These are phyloP conservation scores for Vigna angularis DNA, from an alignment of 306 rosid species.

Conservation along the genomic window DNA sequence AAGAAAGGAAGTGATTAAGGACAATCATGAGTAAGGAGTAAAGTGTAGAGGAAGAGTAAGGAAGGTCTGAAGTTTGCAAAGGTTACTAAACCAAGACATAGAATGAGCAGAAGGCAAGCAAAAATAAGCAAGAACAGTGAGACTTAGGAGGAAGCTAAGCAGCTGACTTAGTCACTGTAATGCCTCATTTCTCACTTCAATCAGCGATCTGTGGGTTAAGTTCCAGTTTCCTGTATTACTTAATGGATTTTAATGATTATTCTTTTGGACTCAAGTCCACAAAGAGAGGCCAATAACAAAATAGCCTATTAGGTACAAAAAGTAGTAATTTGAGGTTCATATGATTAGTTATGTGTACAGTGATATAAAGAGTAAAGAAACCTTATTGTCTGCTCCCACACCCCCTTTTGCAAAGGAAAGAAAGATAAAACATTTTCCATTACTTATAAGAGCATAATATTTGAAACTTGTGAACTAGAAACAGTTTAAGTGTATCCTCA, in stretches of 20 bases:
- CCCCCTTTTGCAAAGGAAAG: neutral
- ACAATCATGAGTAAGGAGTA: neutral
- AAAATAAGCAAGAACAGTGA: neutral
- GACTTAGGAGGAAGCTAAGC: neutral
- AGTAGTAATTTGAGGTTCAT: neutral
- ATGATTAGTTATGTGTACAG: neutral
- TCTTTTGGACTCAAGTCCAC: neutral
- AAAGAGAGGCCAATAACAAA: neutral
- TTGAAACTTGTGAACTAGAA: constrained; percentile 16
- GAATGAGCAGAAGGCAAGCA: neutral
- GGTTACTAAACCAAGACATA: neutral
- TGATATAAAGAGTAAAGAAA: constrained; percentile 15
- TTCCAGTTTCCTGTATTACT: neutral
- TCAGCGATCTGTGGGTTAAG: neutral
- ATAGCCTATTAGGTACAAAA: neutral
- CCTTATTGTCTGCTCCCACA: neutral
- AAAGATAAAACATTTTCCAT: neutral
- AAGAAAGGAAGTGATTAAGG: neutral
- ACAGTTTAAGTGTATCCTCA: neutral
- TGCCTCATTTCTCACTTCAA: neutral
- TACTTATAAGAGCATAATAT: neutral
- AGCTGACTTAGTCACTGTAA: neutral
- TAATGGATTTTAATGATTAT: neutral
- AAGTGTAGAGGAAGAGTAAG: neutral
- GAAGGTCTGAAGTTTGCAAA: neutral